Percentiles rank a stretch among this genome's conserved stretches.
Conservation (phyloP, 495 filamentous ascomycete genomes). For the Penicillium longicatenatum region DNA sequence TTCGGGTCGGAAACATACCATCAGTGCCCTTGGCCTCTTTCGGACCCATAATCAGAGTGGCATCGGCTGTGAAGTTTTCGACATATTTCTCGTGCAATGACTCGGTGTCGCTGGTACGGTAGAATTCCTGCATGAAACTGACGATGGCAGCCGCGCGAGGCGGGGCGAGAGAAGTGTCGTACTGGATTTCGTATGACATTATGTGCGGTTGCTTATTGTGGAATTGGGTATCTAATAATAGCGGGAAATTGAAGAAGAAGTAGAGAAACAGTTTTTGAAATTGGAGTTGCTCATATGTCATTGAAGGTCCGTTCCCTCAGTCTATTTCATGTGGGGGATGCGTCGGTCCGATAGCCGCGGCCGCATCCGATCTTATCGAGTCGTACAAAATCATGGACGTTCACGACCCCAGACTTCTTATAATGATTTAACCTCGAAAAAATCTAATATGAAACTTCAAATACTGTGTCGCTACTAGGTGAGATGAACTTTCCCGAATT, state of each 20-base stretch:
- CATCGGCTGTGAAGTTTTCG: conserved; percentile 54
- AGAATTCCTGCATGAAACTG: conserved; percentile 60
- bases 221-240: too few relatives aligned
- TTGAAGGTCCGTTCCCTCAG: background rate
- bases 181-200: conserved; percentile 35
- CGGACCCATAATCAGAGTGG: conserved; percentile 58
- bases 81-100: conserved; percentile 58
- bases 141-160: conserved; percentile 36
- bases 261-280: background rate
- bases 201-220: too few relatives aligned
- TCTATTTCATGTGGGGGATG: conserved; percentile 19
- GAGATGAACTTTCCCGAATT: too few relatives aligned
- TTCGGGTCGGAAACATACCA: conserved; percentile 44
- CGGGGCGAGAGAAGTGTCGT: conserved; percentile 32
- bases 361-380: conserved; percentile 29
- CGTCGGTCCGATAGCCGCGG: conserved; percentile 20
- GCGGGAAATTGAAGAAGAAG: background rate
- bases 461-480: too few relatives aligned
- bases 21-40: conserved; percentile 50
- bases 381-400: background rate
- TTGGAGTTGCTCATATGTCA: background rate
- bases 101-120: conserved; percentile 58
- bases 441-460: too few relatives aligned
- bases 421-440: too few relatives aligned
- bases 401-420: too few relatives aligned